Percentiles rank a stretch among this genome's conserved stretches.
Conservation (phyloP, 2,329 filamentous ascomycete species). For the Fusarium udum region DNA sequence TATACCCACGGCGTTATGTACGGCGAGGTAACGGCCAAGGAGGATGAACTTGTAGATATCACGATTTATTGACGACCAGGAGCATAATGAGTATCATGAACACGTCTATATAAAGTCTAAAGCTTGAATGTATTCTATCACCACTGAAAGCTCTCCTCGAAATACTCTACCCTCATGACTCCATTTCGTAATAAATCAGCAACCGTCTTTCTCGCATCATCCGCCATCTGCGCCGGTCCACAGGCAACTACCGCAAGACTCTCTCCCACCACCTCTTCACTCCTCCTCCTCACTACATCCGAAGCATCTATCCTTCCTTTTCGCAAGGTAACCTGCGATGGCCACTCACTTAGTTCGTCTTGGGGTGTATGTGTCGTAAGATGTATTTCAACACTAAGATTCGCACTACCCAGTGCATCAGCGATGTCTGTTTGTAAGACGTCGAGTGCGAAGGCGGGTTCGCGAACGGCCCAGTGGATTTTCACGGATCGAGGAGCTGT, state of each 20-base stretch:
- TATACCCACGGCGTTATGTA: slow-evolving; percentile 10
- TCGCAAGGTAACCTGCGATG: slow-evolving; percentile 27
- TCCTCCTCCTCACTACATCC: slow-evolving; percentile 45
- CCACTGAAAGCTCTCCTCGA: slow-evolving; percentile 57
- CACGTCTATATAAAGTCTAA: neutral
- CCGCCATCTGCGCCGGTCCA: slow-evolving; percentile 56
- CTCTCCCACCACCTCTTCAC: slow-evolving; percentile 29
- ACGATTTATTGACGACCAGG: neutral
- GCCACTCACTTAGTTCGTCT: slow-evolving; percentile 14
- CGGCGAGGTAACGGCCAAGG: neutral
- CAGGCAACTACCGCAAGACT: slow-evolving; percentile 56
- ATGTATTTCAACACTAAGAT: slow-evolving; percentile 51
- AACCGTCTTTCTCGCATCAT: slow-evolving; percentile 52
- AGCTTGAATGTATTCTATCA: slow-evolving; percentile 23
- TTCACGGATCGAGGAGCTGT: slow-evolving; percentile 40
- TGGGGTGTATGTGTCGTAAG: slow-evolving; percentile 41
- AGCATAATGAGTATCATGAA: neutral
- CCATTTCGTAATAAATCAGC: slow-evolving; percentile 44
- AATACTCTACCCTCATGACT: slow-evolving; percentile 50
- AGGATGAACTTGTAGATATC: neutral
- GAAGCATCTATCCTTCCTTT: slow-evolving; percentile 48
- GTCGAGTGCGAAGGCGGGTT: slow-evolving; percentile 50
- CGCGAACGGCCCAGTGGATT: slow-evolving; percentile 57
- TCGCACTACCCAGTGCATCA: slow-evolving; percentile 41
- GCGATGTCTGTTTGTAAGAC: slow-evolving; percentile 49